A percentile compares a stretch with the other conserved stretches of the same genome.
These are phyloP conservation scores for Fusarium papillatum DNA, from an alignment of 2,329 filamentous ascomycete species.

Conservation along the genomic window DNA sequence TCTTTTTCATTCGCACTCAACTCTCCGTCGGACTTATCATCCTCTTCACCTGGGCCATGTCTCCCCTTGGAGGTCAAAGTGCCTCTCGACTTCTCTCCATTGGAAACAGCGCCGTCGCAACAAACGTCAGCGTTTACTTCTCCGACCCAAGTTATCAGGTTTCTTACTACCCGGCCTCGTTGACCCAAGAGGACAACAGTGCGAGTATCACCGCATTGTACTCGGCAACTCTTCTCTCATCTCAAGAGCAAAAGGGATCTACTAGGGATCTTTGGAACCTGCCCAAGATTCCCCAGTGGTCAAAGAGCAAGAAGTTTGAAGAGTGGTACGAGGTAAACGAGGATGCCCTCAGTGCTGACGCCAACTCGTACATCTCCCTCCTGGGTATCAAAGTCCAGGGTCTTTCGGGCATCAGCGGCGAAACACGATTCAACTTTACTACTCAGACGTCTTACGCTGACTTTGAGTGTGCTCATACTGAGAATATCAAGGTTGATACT, in stretches of 20 bases:
- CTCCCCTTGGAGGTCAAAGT: constrained; percentile 21
- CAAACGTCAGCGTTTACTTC: background rate
- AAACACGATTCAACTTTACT: constrained; percentile 1
- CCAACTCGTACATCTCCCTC: constrained; percentile 2
- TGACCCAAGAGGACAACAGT: background rate
- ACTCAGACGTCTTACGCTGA: background rate
- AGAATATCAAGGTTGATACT: background rate
- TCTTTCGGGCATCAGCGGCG: background rate
- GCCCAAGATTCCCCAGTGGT: constrained; percentile 20
- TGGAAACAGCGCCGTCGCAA: background rate
- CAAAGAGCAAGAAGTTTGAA: background rate
- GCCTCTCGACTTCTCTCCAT: constrained; percentile 2
- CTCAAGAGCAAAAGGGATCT: background rate
- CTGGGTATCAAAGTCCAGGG: constrained; percentile 6
- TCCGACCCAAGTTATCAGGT: constrained; percentile 4
- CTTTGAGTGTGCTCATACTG: background rate
- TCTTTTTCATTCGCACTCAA: constrained; percentile 11
- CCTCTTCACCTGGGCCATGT: constrained; percentile 10
- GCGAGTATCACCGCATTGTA: constrained; percentile 1
- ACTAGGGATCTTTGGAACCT: constrained; percentile 16
- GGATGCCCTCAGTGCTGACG: background rate
- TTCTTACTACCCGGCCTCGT: background rate
- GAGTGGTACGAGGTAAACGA: background rate
- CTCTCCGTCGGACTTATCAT: background rate
- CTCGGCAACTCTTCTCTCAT: background rate